A percentile compares a stretch with the other conserved stretches of the same genome.
Evolutionary conservation across 805 yeast species (phyloP).

Genomic region (Yamadazyma akitaensis): DNA sequence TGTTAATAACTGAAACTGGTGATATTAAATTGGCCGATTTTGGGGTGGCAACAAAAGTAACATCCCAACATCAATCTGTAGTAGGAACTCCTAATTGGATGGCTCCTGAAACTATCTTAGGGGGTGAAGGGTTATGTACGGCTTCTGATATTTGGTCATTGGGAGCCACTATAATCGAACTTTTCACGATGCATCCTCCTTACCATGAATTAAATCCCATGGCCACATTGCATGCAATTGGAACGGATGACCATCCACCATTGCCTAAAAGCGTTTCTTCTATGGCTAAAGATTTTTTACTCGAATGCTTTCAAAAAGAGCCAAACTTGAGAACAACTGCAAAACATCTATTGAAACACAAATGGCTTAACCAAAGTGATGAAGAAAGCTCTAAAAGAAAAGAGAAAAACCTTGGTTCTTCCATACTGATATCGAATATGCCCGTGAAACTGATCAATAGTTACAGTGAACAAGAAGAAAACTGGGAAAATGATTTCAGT

Average conservation of each 20-base stretch:
- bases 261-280: conserved; percentile 52
- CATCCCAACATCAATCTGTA: conserved; percentile 39
- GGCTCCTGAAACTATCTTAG: conserved; percentile 93
- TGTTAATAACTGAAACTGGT: conserved; percentile 62
- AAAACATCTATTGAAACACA: conserved; percentile 50
- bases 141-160: conserved; percentile 92
- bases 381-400: neutral
- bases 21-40: conserved; percentile 88
- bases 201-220: conserved; percentile 71
- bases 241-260: conserved; percentile 68
- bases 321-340: conserved; percentile 61
- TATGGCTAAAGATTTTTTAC: conserved; percentile 52
- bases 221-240: conserved; percentile 82
- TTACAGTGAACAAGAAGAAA: conserved; percentile 31
- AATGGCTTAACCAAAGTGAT: conserved; percentile 48
- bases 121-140: conserved; percentile 76
- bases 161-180: conserved; percentile 91
- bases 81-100: conserved; percentile 97
- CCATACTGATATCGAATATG: neutral
- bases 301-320: conserved; percentile 69
- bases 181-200: conserved; percentile 84
- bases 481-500: conserved; percentile 33
- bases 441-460: conserved; percentile 21
- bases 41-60: conserved; percentile 80
- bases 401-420: conserved; percentile 2